A percentile compares a stretch with the other conserved stretches of the same genome.
phyloP scores from a whole-genome alignment of 169 alveolate genomes.

The Plasmodium falciparum region DNA sequence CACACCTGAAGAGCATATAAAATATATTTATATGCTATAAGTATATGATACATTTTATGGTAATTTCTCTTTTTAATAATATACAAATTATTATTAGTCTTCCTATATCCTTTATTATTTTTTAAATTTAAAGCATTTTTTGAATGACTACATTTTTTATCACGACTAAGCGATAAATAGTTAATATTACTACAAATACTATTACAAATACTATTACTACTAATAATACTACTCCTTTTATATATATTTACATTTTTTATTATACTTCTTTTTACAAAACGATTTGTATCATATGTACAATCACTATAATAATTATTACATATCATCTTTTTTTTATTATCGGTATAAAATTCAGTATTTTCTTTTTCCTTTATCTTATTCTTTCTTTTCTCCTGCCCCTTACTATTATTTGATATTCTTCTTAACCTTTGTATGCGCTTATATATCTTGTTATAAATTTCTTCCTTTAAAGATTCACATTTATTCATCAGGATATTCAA shows the following conservation, averaged over 20 bases:
- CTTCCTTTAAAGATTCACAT: constrained; percentile 49
- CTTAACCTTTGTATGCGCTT: too few relatives aligned
- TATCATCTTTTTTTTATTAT: too few relatives aligned
- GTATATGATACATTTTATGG: not conserved
- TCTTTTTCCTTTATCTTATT: not conserved
- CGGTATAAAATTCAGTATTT: too few relatives aligned
- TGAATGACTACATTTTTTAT: not conserved
- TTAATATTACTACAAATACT: too few relatives aligned
- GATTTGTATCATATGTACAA: too few relatives aligned
- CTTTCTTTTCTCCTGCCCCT: not conserved
- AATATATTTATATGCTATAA: constrained; percentile 53
- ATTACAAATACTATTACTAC: too few relatives aligned
- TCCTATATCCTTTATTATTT: not conserved
- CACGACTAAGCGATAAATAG: not conserved
- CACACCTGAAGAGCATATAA: constrained; percentile 37
- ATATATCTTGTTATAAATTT: constrained; percentile 20
- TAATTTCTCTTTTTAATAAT: too few relatives aligned
- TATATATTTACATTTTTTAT: too few relatives aligned
- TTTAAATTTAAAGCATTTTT: not conserved
- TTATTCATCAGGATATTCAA: constrained; percentile 49
- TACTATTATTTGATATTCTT: too few relatives aligned
- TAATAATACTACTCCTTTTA: too few relatives aligned
- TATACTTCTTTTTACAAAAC: too few relatives aligned
- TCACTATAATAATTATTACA: too few relatives aligned
- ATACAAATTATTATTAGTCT: not conserved